Evolutionary conservation across 495 filamentous ascomycete genomes (phyloP), one percentile per base, ranked within the genome.

Genomic region (Patellaria atrata): DNA sequence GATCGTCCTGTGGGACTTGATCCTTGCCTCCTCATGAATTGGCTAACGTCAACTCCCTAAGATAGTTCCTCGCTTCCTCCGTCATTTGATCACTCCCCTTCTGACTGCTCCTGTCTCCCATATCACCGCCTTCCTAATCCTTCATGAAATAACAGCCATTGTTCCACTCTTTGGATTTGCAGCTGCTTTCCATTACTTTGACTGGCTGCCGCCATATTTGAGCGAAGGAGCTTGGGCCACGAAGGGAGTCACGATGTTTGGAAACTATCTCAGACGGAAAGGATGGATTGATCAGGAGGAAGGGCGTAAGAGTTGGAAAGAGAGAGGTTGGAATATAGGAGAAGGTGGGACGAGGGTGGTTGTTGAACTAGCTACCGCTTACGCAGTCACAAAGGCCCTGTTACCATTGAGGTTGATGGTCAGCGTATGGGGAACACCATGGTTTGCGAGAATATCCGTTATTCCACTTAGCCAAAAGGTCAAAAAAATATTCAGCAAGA

Each of bases 61-160:
- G n/a, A n/a, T n/a, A n/a, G n/a, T 73, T 12, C 72, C 73, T 1
- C 54, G 37, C 20, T 71, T 70, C 47, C 64, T 92, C 12, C 77
- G 66, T 15, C 57, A 56, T 25, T 82, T 80, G 56, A 75, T 79
- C 23, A 56, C 57, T 22, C 71, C 72, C 12, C 65, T 97, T 7
- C 65, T 75, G 37, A 60, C 64, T 30, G 85, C 84, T 7, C 87
- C 89, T 0, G 43, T 83, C 15, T 79, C 81, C 2, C 83, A 94
- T 58, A 62, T 94, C 24, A 73, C 74, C 5, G 71, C 89, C 2
- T 97, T 97, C 54, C 59, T 97, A 7, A 60, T 94, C 25, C 68
- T 97, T 0, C 89, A 97, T 63, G 89, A 97, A 53, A 38, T 91
- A 21, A 94, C 89, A 0, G 89, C 89, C 12, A 55, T 94, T 10